Evolutionary conservation across 169 alveolate species (phyloP).

Genomic region (Cryptosporidium meleagridis): DNA sequence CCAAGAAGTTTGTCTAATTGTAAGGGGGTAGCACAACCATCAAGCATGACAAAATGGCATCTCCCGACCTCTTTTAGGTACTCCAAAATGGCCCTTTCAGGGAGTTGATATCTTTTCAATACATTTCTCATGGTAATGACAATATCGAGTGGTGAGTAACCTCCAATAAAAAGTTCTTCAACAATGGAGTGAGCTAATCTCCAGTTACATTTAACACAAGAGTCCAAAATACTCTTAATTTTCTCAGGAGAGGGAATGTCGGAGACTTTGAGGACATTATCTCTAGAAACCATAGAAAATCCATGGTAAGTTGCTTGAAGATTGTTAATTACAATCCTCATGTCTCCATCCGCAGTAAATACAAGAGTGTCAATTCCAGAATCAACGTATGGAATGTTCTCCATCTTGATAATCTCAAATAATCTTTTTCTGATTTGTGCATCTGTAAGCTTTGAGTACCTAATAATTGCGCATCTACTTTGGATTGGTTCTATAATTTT

Average conservation of each 20-base stretch:
- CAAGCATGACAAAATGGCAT: slow-evolving; percentile 80
- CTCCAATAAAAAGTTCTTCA: slow-evolving; percentile 84
- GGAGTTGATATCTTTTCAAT: slow-evolving; percentile 79
- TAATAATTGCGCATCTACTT: slow-evolving; percentile 98
- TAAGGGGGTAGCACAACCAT: slow-evolving; percentile 77
- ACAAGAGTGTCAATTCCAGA: slow-evolving; percentile 95
- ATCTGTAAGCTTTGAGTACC: slow-evolving; percentile 94
- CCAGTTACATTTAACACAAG: slow-evolving; percentile 90
- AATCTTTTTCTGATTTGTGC: slow-evolving; percentile 91
- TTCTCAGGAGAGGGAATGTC: slow-evolving; percentile 97
- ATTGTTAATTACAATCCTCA: slow-evolving; percentile 91
- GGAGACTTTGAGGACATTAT: slow-evolving; percentile 94
- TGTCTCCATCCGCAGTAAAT: slow-evolving; percentile 96
- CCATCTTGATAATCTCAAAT: slow-evolving; percentile 86
- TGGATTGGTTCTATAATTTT: slow-evolving; percentile 99
- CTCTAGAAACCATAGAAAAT: slow-evolving; percentile 91
- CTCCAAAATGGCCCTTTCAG: slow-evolving; percentile 82
- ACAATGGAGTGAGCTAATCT: slow-evolving; percentile 84
- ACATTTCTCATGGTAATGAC: slow-evolving; percentile 83
- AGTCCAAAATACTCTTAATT: slow-evolving; percentile 85
- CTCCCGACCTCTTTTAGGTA: slow-evolving; percentile 81
- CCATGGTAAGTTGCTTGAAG: slow-evolving; percentile 97
- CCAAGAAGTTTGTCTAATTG: slow-evolving; percentile 81
- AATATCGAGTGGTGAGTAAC: slow-evolving; percentile 92
- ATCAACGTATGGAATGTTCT: slow-evolving; percentile 82